Evolutionary conservation across 1,139 yeast species (phyloP), one percentile per base, ranked within the genome.

Genomic region (Kurtzmaniella natalensis): DNA sequence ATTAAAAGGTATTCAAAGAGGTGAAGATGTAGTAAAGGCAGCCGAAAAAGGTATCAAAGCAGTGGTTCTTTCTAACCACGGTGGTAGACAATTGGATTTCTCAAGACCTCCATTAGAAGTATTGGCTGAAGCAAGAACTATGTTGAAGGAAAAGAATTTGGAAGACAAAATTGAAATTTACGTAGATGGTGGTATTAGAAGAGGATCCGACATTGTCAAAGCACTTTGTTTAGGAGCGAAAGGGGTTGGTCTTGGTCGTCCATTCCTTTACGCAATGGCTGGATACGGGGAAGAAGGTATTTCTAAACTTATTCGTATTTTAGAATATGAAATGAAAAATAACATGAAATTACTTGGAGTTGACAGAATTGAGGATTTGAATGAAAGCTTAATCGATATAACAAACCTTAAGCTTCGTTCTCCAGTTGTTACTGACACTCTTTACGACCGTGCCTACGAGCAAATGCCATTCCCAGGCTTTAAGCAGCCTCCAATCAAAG

Each of bases 61-160:
- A 6, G 70, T 72, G n/a, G 64, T 73, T 9, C 55, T 74, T 21
- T 73, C 79, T 7, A 74, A 74, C 43, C 78, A 73, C 45, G 79
- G 79, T 16, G 80, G 79, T n/a, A 57, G 79, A 37, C 76, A 73
- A 37, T 51, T 74, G 36, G 79, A 74, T 35, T 67, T 59, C 27
- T 57, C 75, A 2, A 58, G 64, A 36, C 62, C 78, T 0, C 70
- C 78, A 1, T 51, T 73, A 25, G 69, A 71, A 44, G 64, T 72
- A 4, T 55, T 73, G 35, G 72, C 71, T 3, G 76, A 72, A 37
- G 53, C 65, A 10, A 48, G 55, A 23, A 57, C 58, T 15, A 46
- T 57, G 13, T 51, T 66, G 31, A 64, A 59, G 31, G 47, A 55
- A 32, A 39, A 39, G 7, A 44, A 43, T 1, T 53, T 60, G 25